Conservation (phyloP, 768 basidiomycete genomes). For the Russula ochroleuca region DNA sequence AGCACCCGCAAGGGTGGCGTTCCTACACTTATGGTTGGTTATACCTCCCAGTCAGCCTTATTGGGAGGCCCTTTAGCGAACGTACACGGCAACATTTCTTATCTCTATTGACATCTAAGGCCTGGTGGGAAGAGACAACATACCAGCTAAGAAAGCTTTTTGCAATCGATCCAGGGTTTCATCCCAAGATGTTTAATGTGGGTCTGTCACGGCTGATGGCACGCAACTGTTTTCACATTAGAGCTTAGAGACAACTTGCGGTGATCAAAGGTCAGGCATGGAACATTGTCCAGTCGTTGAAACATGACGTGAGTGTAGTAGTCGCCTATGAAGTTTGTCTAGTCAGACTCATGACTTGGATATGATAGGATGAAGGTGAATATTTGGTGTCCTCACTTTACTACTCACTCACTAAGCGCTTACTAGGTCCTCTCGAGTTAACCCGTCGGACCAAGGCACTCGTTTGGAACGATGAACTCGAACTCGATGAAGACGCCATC, state of each 20-base stretch:
- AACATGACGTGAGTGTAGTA: constrained; percentile 55
- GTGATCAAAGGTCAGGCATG: constrained; percentile 92
- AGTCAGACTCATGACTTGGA: not conserved
- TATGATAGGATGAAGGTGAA: constrained; percentile 66
- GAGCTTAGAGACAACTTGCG: constrained; percentile 69
- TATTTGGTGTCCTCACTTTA: not conserved
- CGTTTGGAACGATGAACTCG: constrained; percentile 85
- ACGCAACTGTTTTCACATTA: constrained; percentile 6
- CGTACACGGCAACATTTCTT: constrained; percentile 79
- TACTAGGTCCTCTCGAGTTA: constrained; percentile 78
- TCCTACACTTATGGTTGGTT: constrained; percentile 88
- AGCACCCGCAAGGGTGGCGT: constrained; percentile 75
- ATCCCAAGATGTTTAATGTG: constrained; percentile 85
- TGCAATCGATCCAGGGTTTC: constrained; percentile 78
- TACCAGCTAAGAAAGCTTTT: constrained; percentile 72
- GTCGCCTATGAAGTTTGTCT: not conserved
- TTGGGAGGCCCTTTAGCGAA: constrained; percentile 82
- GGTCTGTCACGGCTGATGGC: constrained; percentile 29
- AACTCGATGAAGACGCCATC: constrained; percentile 41
- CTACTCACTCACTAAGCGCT: not conserved
- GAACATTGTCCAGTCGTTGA: constrained; percentile 83
- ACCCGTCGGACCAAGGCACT: constrained; percentile 77
- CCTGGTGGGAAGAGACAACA: constrained; percentile 89
- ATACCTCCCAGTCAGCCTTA: constrained; percentile 78
- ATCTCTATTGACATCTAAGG: constrained; percentile 73